A percentile compares a stretch with the other conserved stretches of the same genome.
Conservation (phyloP, 192 early-diverging fungal genomes). For the Diversispora eburnea region DNA sequence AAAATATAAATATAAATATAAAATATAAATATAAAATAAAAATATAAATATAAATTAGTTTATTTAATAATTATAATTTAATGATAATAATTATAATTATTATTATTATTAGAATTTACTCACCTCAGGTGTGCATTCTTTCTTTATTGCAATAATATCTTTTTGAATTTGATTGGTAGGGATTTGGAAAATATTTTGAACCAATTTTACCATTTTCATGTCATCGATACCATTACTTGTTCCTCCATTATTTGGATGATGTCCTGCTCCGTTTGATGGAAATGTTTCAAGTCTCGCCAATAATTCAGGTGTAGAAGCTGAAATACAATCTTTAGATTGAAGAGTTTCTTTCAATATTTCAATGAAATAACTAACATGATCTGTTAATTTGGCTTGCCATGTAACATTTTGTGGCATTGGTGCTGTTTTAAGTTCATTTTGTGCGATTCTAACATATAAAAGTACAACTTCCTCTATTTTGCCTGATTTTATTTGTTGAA, state of each 20-base stretch:
- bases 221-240: conserved; percentile 3
- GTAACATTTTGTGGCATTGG: background rate
- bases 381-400: conserved; percentile 22
- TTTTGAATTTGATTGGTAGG: conserved; percentile 5
- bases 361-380: conserved; percentile 26
- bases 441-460: conserved; percentile 16
- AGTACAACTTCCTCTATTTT: conserved; percentile 28
- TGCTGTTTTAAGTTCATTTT: conserved; percentile 11
- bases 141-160: conserved; percentile 20
- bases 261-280: background rate
- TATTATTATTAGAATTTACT: background rate
- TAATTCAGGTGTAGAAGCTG: conserved; percentile 3
- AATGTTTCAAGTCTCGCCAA: conserved; percentile 2
- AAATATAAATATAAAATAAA: too few relatives aligned
- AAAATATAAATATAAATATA: too few relatives aligned
- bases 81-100: background rate
- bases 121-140: conserved; percentile 15
- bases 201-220: conserved; percentile 21
- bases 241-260: background rate
- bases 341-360: conserved; percentile 23
- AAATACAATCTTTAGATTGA: conserved; percentile 4
- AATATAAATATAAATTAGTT: background rate
- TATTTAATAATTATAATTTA: background rate
- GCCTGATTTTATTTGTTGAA: background rate
- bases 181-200: conserved; percentile 22